A percentile compares a stretch with the other conserved stretches of the same genome.
Conservation (phyloP, 2,329 filamentous ascomycete genomes). For the Dactylellina sp. region DNA sequence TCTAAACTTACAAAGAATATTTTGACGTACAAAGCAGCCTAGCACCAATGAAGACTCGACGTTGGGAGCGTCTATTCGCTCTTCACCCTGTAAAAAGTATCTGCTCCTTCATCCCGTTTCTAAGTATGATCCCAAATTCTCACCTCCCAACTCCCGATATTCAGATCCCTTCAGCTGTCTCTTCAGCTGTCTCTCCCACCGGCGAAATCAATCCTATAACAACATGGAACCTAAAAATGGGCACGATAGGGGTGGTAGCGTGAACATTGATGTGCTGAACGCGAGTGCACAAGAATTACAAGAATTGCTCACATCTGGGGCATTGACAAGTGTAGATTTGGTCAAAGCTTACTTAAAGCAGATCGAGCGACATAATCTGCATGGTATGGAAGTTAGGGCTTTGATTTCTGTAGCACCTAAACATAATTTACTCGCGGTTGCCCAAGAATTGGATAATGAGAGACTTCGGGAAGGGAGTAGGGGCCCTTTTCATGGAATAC, state of each 20-base stretch:
- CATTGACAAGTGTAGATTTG: constrained; percentile 36
- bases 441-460: constrained; percentile 28
- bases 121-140: no score
- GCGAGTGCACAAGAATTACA: constrained; percentile 19
- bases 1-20: no score
- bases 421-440: constrained; percentile 9
- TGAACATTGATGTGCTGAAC: constrained; percentile 17
- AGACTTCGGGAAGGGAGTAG: constrained; percentile 35
- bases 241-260: neutral
- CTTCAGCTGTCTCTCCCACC: no score
- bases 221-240: neutral
- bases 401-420: constrained; percentile 20
- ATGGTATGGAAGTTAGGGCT: constrained; percentile 23
- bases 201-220: neutral
- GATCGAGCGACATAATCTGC: constrained; percentile 25
- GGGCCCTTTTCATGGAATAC: constrained; percentile 62
- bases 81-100: no score
- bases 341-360: constrained; percentile 29
- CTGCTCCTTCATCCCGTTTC: no score
- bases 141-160: no score
- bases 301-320: constrained; percentile 22
- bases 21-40: no score
- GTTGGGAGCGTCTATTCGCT: no score
- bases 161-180: no score
- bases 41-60: no score